Conservation (phyloP, 257 asterid genomes). For the Solanum bukasovii region DNA sequence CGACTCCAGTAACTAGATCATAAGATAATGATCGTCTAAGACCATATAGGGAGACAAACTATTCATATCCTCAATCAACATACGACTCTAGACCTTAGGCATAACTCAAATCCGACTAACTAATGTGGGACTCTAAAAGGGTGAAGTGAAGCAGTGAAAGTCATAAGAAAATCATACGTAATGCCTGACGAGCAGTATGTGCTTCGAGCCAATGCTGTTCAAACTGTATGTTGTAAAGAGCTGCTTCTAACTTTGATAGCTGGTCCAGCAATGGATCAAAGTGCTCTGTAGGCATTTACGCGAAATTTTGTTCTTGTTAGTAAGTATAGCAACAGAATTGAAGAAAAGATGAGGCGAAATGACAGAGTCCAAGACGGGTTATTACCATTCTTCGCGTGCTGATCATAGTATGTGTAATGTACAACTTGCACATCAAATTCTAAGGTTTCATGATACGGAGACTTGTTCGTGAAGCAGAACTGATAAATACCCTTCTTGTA, state of each 20-base stretch:
- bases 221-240: slow-evolving; percentile 76
- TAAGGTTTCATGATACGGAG: slow-evolving; percentile 80
- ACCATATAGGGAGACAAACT: not conserved
- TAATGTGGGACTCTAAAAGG: not conserved
- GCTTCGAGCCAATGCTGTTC: slow-evolving; percentile 99
- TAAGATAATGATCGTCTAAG: not conserved
- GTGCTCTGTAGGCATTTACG: slow-evolving; percentile 47
- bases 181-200: slow-evolving; percentile 81
- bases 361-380: not conserved
- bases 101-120: not conserved
- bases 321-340: not conserved
- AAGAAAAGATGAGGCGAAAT: not conserved
- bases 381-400: slow-evolving; percentile 91
- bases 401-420: slow-evolving; percentile 62
- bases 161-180: slow-evolving; percentile 7
- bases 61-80: not conserved
- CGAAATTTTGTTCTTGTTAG: not conserved
- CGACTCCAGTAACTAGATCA: not conserved
- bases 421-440: slow-evolving; percentile 85
- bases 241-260: slow-evolving; percentile 82
- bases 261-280: slow-evolving; percentile 86
- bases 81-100: not conserved
- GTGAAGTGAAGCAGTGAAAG: not conserved
- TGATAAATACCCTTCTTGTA: slow-evolving; percentile 59
- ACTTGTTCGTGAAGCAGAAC: slow-evolving; percentile 81